Evolutionary conservation across 192 early-diverging fungal genomes (phyloP), one percentile per base, ranked within the genome.

Genomic region (Coemansia sp.): DNA sequence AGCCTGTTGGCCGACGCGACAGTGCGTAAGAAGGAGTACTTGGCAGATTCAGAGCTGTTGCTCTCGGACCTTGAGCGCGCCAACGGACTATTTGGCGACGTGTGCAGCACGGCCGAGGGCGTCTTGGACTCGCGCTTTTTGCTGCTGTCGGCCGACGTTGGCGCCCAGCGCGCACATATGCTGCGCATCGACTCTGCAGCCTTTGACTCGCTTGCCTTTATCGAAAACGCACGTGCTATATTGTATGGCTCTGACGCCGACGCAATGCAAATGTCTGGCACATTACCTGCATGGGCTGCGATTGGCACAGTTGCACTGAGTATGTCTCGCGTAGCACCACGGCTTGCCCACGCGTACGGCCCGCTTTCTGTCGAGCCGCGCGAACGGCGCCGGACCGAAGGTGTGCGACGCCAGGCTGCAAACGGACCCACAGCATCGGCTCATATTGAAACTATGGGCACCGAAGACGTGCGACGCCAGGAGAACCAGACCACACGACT

Each of bases 401-500:
- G 31, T 3, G 21, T 15, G 46, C 57, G 48, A 20, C 20, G 34
- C 11, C 21, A 37, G 21, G 2, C 44, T 4, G 5, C 25, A 15
- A 24, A 24, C 53, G 40, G 38, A 11, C 5, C 25, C 5, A 44
- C 36, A 3, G 42, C 37, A 26, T 60, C 56, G 60, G 74, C 73
- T 54, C 68, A 52, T 20, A 84, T 80, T 38, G 83, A 85, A 57
- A 71, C 73, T 8, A 68, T 93, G 40, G 75, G 77, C 52, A 86
- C 90, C 74, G 71, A 67, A 9, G 93, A 95, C 61, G 86, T 94
- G 62, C 74, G 85, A 48, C 82, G 84, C 42, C 86, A 94, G 57
- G 88, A 90, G 57, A 95, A 96, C 68, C 92, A 95, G 58, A 97
- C 95, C 0, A 88, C 93, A 3, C 84, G 83, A 26, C 87, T 88